Percentiles rank a stretch among this genome's conserved stretches.
Conservation (phyloP, 2,329 filamentous ascomycete species). For the Exophiala sp. region DNA sequence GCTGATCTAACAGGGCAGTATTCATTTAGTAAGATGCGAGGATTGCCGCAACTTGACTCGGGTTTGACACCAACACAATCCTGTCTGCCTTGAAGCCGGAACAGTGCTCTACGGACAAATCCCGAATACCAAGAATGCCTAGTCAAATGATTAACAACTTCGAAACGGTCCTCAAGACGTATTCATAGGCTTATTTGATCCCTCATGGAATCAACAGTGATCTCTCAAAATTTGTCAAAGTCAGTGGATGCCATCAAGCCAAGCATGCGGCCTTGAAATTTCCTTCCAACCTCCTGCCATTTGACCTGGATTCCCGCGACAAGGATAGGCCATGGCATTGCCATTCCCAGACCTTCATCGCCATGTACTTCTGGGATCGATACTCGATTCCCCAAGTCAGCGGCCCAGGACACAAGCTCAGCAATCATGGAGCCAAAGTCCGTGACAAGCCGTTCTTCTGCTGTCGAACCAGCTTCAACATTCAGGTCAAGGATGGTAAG, state of each 20-base stretch:
- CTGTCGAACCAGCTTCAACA: slow-evolving; percentile 43
- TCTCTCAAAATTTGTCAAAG: slow-evolving; percentile 19
- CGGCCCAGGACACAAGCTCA: slow-evolving; percentile 85
- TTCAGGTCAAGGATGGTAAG: slow-evolving; percentile 81
- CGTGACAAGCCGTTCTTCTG: slow-evolving; percentile 67
- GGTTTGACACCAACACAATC: not conserved
- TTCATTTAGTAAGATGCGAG: not conserved
- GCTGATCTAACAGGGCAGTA: not conserved
- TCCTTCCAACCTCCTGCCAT: slow-evolving; percentile 59
- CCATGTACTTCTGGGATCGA: slow-evolving; percentile 42
- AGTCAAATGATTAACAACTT: not conserved
- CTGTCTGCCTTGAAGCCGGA: not conserved
- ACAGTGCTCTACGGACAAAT: not conserved
- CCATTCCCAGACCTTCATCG: slow-evolving; percentile 59
- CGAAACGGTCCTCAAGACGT: not conserved
- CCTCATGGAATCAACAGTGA: too few relatives aligned
- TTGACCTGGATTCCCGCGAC: slow-evolving; percentile 80
- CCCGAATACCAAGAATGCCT: not conserved
- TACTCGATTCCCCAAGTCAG: slow-evolving; percentile 64
- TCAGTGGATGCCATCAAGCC: slow-evolving; percentile 26
- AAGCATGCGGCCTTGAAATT: slow-evolving; percentile 29
- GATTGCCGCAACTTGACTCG: not conserved
- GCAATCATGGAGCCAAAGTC: slow-evolving; percentile 72
- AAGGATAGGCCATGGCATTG: slow-evolving; percentile 52
- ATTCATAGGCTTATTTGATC: not conserved